Conservation (phyloP, 352 stramenopile genomes). For the Aphanomyces euteiches region DNA sequence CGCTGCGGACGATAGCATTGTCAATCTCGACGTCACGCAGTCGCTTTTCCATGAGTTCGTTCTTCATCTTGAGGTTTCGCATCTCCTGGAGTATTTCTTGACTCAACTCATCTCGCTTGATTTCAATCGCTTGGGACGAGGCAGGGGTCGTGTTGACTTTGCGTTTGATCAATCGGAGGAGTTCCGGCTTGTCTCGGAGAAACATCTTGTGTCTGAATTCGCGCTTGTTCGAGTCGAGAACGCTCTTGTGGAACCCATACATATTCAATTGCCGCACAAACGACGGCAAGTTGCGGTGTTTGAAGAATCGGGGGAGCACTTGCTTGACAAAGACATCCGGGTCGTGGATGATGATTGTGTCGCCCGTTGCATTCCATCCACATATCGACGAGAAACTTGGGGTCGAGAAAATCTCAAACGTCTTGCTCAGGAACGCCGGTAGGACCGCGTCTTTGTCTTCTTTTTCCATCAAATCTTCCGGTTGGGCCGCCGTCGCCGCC, state of each 20-base stretch:
- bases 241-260: slow-evolving; percentile 91
- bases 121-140: background rate
- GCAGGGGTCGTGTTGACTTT: slow-evolving; percentile 46
- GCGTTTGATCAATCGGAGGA: slow-evolving; percentile 85
- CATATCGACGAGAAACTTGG: slow-evolving; percentile 77
- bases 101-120: slow-evolving; percentile 25
- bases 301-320: slow-evolving; percentile 88
- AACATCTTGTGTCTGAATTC: slow-evolving; percentile 93
- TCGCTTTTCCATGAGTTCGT: slow-evolving; percentile 84
- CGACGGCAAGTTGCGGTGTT: slow-evolving; percentile 92
- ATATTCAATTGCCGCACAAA: slow-evolving; percentile 93
- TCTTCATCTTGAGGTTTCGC: slow-evolving; percentile 76
- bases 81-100: slow-evolving; percentile 50
- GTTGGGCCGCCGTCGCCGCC: no score
- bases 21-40: slow-evolving; percentile 80
- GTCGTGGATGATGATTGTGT: slow-evolving; percentile 91
- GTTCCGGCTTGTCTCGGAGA: slow-evolving; percentile 75
- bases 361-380: slow-evolving; percentile 85
- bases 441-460: slow-evolving; percentile 81
- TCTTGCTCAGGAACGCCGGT: slow-evolving; percentile 90
- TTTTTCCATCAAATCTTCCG: slow-evolving; percentile 10
- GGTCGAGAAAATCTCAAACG: slow-evolving; percentile 92
- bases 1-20: slow-evolving; percentile 84
- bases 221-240: slow-evolving; percentile 88
- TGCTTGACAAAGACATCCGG: slow-evolving; percentile 75